These are phyloP conservation scores for Fusarium sacchari DNA, from an alignment of 2,329 filamentous ascomycete species.

Conservation along the genomic window DNA sequence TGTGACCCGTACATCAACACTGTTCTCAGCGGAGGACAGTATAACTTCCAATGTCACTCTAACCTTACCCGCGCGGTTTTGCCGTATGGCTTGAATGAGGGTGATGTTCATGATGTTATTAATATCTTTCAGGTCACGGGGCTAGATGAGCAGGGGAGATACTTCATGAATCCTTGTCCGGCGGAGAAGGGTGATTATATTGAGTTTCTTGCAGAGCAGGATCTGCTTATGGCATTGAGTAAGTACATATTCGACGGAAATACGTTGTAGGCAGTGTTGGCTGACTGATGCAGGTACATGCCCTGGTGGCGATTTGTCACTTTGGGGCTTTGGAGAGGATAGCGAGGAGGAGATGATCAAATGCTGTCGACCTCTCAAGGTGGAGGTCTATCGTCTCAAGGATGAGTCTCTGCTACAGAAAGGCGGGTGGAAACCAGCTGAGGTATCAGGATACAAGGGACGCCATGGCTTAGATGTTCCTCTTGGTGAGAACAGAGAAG, in stretches of 20 bases:
- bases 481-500: constrained; percentile 33
- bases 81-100: constrained; percentile 74
- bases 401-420: constrained; percentile 61
- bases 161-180: constrained; percentile 77
- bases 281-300: constrained; percentile 64
- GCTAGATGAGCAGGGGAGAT: constrained; percentile 74
- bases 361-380: constrained; percentile 77
- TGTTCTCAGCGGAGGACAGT: constrained; percentile 74
- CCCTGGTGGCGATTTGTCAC: constrained; percentile 81
- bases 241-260: constrained; percentile 25
- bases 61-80: constrained; percentile 80
- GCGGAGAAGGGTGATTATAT: constrained; percentile 68
- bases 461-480: constrained; percentile 39
- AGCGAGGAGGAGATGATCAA: constrained; percentile 75
- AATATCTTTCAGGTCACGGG: constrained; percentile 90
- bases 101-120: constrained; percentile 84
- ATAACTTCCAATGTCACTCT: constrained; percentile 86
- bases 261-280: too few relatives aligned
- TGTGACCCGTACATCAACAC: constrained; percentile 88
- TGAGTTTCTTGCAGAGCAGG: constrained; percentile 83
- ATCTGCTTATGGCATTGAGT: constrained; percentile 72
- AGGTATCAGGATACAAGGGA: constrained; percentile 65
- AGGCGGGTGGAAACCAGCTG: constrained; percentile 70
- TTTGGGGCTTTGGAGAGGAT: constrained; percentile 81
- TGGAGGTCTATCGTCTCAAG: constrained; percentile 75